Conservation (phyloP, 148 eudicot species). For the Persicaria tinctoria region DNA sequence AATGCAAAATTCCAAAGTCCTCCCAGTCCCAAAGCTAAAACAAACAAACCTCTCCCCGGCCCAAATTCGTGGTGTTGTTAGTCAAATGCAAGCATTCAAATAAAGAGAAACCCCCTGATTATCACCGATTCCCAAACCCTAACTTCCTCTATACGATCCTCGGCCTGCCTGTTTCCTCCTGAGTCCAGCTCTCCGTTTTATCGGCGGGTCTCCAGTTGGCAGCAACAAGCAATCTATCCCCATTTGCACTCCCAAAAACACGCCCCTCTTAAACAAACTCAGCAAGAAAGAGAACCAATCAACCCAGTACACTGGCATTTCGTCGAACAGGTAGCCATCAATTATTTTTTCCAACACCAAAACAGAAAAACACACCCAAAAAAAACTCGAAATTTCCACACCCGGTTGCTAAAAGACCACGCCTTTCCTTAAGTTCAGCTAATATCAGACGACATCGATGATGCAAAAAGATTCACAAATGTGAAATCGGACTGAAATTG, state of each 20-base stretch:
- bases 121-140: constrained; percentile 39
- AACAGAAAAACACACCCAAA: background rate
- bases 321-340: background rate
- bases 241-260: constrained; percentile 35
- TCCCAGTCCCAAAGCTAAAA: constrained; percentile 11
- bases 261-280: constrained; percentile 9
- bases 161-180: constrained; percentile 94
- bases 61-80: constrained; percentile 16
- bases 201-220: constrained; percentile 69
- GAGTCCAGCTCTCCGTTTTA: constrained; percentile 77
- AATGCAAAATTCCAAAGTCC: constrained; percentile 27
- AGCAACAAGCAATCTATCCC: constrained; percentile 50
- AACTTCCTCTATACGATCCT: constrained; percentile 95
- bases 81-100: constrained; percentile 31
- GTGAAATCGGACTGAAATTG: background rate
- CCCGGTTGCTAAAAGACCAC: background rate
- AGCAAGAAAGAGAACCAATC: constrained; percentile 8
- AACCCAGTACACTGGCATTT: background rate
- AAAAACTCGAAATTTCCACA: background rate
- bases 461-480: background rate
- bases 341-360: background rate
- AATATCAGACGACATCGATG: constrained; percentile 43
- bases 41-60: background rate
- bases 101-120: constrained; percentile 30
- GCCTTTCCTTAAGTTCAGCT: constrained; percentile 15